These are phyloP conservation scores for Gossypium arboreum DNA, from an alignment of 345 rosid species.

Conservation along the genomic window DNA sequence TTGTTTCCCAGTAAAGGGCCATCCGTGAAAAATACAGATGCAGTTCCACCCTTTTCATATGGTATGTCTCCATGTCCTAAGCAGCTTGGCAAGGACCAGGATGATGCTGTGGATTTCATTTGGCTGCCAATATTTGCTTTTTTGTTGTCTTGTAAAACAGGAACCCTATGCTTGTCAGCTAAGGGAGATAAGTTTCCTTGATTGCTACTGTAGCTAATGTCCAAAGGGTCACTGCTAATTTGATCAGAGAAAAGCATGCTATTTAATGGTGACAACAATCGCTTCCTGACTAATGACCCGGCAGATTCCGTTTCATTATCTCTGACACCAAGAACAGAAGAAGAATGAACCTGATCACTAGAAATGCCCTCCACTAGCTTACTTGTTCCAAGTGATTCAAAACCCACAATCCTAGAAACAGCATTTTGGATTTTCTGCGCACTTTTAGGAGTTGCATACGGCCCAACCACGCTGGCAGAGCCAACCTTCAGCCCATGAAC, in stretches of 20 bases:
- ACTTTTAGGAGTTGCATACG: slow-evolving; percentile 29
- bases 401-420: slow-evolving; percentile 77
- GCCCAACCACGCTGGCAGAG: slow-evolving; percentile 34
- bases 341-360: slow-evolving; percentile 27
- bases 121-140: slow-evolving; percentile 53
- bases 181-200: slow-evolving; percentile 32
- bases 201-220: slow-evolving; percentile 43
- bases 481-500: slow-evolving; percentile 41
- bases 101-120: slow-evolving; percentile 28
- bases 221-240: slow-evolving; percentile 51
- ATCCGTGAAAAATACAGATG: slow-evolving; percentile 56
- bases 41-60: slow-evolving; percentile 26
- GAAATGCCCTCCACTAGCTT: slow-evolving; percentile 33
- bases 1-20: slow-evolving; percentile 64
- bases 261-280: slow-evolving; percentile 67
- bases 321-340: slow-evolving; percentile 23
- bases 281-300: slow-evolving; percentile 62
- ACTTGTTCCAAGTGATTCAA: slow-evolving; percentile 43
- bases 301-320: slow-evolving; percentile 43
- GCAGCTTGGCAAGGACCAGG: slow-evolving; percentile 40
- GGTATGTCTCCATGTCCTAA: slow-evolving; percentile 37
- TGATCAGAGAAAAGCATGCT: slow-evolving; percentile 49
- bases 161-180: slow-evolving; percentile 25
- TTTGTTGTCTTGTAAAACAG: slow-evolving; percentile 44
- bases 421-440: slow-evolving; percentile 37